Evolutionary conservation across 2,329 filamentous ascomycete species (phyloP), one percentile per base, ranked within the genome.

Genomic region (Hymenotorrendiella dingleyae): DNA sequence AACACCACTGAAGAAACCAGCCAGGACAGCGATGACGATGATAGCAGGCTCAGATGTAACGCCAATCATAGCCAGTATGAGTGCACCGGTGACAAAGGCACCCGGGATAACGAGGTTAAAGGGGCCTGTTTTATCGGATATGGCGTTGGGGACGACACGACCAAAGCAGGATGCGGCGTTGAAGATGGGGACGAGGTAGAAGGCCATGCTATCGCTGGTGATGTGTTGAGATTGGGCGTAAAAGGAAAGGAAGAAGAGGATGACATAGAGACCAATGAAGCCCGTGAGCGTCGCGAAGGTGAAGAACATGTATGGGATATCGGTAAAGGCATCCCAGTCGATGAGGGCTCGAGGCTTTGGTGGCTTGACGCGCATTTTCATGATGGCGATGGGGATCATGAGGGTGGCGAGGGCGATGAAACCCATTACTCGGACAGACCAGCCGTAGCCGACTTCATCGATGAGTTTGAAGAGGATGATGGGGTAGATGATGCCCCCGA

Each of bases 1-100:
- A 29, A 65, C 64, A 30, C 69, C 69, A 17, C 58, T 63, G 3
- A 72, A 72, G 36, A 85, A 67, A 1, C 84, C 84, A 55, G 83
- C 85, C 43, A 82, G 68, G 0, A 70, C 64, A 0, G 75, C 66
- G 71, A 84, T 87, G 1, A 67, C 69, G 54, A 84, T 85, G 21
- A 86, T 63, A 0, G 72, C 71, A 0, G 63, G 37, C 0, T 57
- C 51, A 10, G 49, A 60, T 5, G 56, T 8, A 11, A 67, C 63
- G 0, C 60, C 61, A 4, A 68, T 54, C 54, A 66, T 56, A 48
- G 61, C 63, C 37, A 67, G 56, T 6, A 64, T 50, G 8, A 66
- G 44, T 28, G 63, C 49, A 8, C 61, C 62, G 20, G 61, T 27
- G 4, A 40, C 33, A 40, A 67, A 42, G 9, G 58, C 59, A 8